Evolutionary conservation across 257 asterid species (phyloP).

Genomic region (Capsicum chinense): DNA sequence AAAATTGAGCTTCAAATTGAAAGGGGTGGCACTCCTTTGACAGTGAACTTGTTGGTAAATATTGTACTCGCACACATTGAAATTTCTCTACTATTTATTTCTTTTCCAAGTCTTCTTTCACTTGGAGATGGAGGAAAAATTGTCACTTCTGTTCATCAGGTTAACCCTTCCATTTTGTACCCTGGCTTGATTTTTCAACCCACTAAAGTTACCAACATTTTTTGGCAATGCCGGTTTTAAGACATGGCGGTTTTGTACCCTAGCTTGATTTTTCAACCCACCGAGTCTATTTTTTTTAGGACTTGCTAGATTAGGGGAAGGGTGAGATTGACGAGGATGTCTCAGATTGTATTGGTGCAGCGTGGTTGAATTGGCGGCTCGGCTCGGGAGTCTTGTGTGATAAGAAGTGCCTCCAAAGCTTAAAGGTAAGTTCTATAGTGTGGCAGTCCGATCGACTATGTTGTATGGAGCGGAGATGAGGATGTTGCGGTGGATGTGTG

Average conservation of each 20-base stretch:
- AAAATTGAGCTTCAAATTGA: constrained; percentile 88
- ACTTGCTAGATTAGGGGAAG: too few relatives aligned
- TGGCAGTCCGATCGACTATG: too few relatives aligned
- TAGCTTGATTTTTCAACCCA: too few relatives aligned
- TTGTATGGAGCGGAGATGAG: too few relatives aligned
- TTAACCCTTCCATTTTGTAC: background rate
- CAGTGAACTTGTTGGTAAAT: constrained; percentile 72
- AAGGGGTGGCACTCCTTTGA: constrained; percentile 90
- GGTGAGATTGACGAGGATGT: too few relatives aligned
- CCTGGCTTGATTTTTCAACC: constrained; percentile 15
- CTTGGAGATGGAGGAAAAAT: constrained; percentile 1
- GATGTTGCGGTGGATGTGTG: too few relatives aligned
- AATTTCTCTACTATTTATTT: constrained; percentile 10
- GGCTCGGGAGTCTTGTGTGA: too few relatives aligned
- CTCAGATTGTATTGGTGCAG: too few relatives aligned
- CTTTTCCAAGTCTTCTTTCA: constrained; percentile 18
- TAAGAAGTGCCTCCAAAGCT: too few relatives aligned
- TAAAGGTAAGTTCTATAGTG: too few relatives aligned
- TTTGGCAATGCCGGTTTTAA: background rate
- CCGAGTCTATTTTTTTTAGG: too few relatives aligned
- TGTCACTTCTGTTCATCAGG: constrained; percentile 3
- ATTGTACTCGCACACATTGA: constrained; percentile 14
- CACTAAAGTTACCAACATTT: background rate
- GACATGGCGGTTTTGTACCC: background rate
- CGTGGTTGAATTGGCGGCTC: too few relatives aligned